Evolutionary conservation across 805 yeast genomes (phyloP), one percentile per base, ranked within the genome.

Genomic region (Kluyveromyces wickerhamii): DNA sequence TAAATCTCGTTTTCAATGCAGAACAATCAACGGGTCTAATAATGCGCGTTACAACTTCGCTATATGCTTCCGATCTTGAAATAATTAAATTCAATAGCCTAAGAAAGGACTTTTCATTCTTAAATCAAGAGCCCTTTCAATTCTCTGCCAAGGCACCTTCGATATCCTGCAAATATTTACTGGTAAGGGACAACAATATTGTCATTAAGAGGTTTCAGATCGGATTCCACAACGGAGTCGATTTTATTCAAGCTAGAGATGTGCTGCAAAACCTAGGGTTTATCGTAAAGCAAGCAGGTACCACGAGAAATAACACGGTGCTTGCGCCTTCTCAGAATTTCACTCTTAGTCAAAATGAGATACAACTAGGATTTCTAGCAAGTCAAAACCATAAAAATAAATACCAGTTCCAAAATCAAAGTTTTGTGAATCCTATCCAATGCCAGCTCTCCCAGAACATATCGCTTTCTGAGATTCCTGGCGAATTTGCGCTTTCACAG

Each of bases 111-210:
- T 30, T 30, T 21, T 20, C 33, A 4, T 16, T 16, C 8, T 15
- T 30, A 9, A 11, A 30, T 5, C 33, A 30, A 10, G 37, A 39
- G n/a, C 16, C 35, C 11, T 27, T 51, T 11, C 56, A 51, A 34
- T 52, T 51, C 22, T 43, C 57, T 4, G 48, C 41, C 7, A 40
- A 39, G 13, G 40, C 39, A 2, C 60, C 60, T 1, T 38, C 52
- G 1, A 37, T 55, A 4, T 44, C 58, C 11, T 52, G 58, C 32
- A 55, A 55, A 33, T 52, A 52, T 36, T 27, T 55, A 16, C 24
- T 36, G 7, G 12, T 17, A 4, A 27, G 25, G 7, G 32, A 32
- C 15, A 29, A 37, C 5, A 17, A 11, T 7, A 25, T 28, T 12
- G 37, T 30, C 12, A 24, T 54, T 29, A 49, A 36, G 29, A 35